These are phyloP conservation scores for Aulographum hederae DNA, from an alignment of 2,329 filamentous ascomycete genomes.

Conservation along the genomic window DNA sequence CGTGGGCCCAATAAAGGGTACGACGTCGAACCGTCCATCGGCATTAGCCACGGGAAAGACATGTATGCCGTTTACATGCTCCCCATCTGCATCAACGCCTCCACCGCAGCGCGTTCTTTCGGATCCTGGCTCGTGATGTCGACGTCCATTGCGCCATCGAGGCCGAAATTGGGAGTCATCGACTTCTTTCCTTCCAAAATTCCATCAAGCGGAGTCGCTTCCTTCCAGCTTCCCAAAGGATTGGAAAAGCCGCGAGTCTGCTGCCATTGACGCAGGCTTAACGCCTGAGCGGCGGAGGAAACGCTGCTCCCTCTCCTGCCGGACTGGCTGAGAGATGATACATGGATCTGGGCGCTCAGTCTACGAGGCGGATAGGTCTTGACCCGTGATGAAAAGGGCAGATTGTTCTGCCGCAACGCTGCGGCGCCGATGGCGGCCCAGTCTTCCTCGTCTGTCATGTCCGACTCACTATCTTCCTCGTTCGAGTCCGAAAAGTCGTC, in stretches of 20 bases:
- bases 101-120: conserved; percentile 66
- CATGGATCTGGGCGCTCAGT: conserved; percentile 1
- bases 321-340: not conserved
- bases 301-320: not conserved
- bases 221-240: conserved; percentile 12
- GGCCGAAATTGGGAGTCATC: conserved; percentile 10
- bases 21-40: no score
- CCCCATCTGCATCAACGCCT: conserved; percentile 63
- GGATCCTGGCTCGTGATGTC: conserved; percentile 18
- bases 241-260: conserved; percentile 12
- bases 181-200: conserved; percentile 11
- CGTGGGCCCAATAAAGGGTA: no score
- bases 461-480: no score
- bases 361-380: conserved; percentile 1
- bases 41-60: not conserved
- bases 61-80: conserved; percentile 32
- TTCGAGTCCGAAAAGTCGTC: conserved; percentile 56
- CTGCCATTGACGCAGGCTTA: conserved; percentile 10
- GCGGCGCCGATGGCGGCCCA: conserved; percentile 83
- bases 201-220: no score
- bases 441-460: conserved; percentile 89
- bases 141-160: conserved; percentile 27
- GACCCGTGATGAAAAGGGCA: not conserved
- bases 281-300: conserved; percentile 1
- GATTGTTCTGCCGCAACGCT: conserved; percentile 44